phyloP scores from a whole-genome alignment of 441 rosid species.

The Heliophila coronopifolia region DNA sequence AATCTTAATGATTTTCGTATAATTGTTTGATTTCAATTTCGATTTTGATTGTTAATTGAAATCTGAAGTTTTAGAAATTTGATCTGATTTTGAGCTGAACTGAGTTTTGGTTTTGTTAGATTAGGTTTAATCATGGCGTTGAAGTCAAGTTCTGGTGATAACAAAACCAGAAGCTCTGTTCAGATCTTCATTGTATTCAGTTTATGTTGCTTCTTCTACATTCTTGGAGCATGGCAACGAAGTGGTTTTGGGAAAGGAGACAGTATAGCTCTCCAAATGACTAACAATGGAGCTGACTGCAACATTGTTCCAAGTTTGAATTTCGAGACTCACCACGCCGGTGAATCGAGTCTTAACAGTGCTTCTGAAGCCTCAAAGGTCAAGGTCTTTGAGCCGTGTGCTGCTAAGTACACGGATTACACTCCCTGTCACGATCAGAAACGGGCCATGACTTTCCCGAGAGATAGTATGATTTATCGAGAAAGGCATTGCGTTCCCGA shows the following conservation, averaged over 20 bases:
- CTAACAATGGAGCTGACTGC: conserved; percentile 76
- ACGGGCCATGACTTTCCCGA: conserved; percentile 93
- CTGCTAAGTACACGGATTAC: conserved; percentile 57
- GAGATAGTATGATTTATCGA: conserved; percentile 81
- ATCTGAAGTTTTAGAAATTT: too few relatives aligned
- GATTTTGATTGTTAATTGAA: too few relatives aligned
- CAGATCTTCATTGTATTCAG: conserved; percentile 73
- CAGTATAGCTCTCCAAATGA: conserved; percentile 77
- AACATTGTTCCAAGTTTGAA: conserved; percentile 61
- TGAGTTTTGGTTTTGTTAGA: not conserved
- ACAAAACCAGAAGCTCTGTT: conserved; percentile 74
- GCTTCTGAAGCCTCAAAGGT: conserved; percentile 46
- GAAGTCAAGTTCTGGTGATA: conserved; percentile 58
- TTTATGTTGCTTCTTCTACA: conserved; percentile 83
- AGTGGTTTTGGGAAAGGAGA: conserved; percentile 99
- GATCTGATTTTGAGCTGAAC: conserved; percentile 13
- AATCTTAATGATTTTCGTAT: too few relatives aligned
- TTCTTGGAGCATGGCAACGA: conserved; percentile 93
- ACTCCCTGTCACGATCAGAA: conserved; percentile 95
- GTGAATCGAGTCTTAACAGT: conserved; percentile 40
- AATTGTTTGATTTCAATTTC: too few relatives aligned
- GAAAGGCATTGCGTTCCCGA: conserved; percentile 85
- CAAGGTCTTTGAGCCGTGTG: conserved; percentile 60
- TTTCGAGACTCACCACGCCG: conserved; percentile 82
- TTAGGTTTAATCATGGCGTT: conserved; percentile 53